phyloP scores from a whole-genome alignment of 345 rosid species.

The Balakata baccata region DNA sequence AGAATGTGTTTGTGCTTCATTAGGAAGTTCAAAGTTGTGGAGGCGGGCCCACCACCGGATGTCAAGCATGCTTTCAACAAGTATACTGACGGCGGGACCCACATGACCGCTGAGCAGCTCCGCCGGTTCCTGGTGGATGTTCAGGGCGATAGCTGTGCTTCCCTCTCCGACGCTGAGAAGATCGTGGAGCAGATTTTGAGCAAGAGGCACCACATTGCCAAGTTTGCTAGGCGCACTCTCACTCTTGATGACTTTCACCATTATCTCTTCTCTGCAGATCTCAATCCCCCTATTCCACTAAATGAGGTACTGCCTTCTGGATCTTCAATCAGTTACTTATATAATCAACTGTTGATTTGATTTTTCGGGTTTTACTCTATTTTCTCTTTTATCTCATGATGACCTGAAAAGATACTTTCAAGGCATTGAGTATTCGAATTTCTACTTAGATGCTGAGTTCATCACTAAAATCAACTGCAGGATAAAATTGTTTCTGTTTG shows the following conservation, averaged over 20 bases:
- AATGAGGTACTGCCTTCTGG: slow-evolving; percentile 8
- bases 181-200: slow-evolving; percentile 54
- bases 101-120: slow-evolving; percentile 69
- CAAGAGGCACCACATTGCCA: slow-evolving; percentile 54
- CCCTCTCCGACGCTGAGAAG: slow-evolving; percentile 48
- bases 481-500: too few relatives aligned
- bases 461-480: too few relatives aligned
- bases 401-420: too few relatives aligned
- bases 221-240: slow-evolving; percentile 56
- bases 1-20: slow-evolving; percentile 67
- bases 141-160: slow-evolving; percentile 37
- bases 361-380: background rate
- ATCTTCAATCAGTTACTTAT: background rate
- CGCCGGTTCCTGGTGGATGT: slow-evolving; percentile 49
- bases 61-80: slow-evolving; percentile 49
- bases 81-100: slow-evolving; percentile 51
- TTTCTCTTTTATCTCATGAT: background rate
- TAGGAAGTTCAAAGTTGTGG: slow-evolving; percentile 59
- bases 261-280: slow-evolving; percentile 31
- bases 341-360: too few relatives aligned
- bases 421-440: too few relatives aligned
- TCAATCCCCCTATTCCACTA: slow-evolving; percentile 53
- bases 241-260: slow-evolving; percentile 36
- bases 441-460: too few relatives aligned
- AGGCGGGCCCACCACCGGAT: slow-evolving; percentile 65